Evolutionary conservation across 352 stramenopile genomes (phyloP).

Genomic region (Pythium chondricola): DNA sequence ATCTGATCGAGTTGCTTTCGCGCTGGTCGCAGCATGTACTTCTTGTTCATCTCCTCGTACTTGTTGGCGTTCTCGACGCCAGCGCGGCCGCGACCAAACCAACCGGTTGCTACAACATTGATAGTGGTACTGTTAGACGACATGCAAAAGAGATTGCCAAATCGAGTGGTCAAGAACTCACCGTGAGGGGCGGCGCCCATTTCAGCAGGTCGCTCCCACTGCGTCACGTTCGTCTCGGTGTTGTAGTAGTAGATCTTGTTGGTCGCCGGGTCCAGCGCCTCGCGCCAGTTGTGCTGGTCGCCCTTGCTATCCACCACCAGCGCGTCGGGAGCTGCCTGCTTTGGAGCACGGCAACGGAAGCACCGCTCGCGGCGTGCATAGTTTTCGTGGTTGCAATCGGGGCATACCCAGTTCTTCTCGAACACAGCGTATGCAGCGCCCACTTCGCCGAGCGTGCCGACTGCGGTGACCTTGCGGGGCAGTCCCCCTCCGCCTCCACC

Average conservation of each 20-base stretch:
- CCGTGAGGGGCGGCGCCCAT: slow-evolving; percentile 87
- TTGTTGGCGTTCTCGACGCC: slow-evolving; percentile 57
- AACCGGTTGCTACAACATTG: slow-evolving; percentile 64
- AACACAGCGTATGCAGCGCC: slow-evolving; percentile 86
- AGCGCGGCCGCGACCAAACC: slow-evolving; percentile 89
- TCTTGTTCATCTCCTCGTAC: slow-evolving; percentile 82
- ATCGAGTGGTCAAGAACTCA: slow-evolving; percentile 8
- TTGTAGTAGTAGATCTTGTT: slow-evolving; percentile 95
- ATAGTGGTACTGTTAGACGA: too few relatives aligned
- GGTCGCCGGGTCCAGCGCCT: slow-evolving; percentile 86
- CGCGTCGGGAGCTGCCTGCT: slow-evolving; percentile 53
- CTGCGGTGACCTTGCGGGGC: slow-evolving; percentile 58
- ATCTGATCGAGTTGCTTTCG: slow-evolving; percentile 90
- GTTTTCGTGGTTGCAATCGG: slow-evolving; percentile 83
- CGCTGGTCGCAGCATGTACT: slow-evolving; percentile 79
- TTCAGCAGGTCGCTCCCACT: slow-evolving; percentile 87
- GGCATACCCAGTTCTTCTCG: slow-evolving; percentile 87
- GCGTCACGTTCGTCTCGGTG: slow-evolving; percentile 72
- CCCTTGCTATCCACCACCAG: slow-evolving; percentile 47
- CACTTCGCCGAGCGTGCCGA: slow-evolving; percentile 78
- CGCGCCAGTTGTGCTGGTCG: slow-evolving; percentile 72
- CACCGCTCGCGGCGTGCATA: slow-evolving; percentile 73
- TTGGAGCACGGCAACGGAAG: slow-evolving; percentile 73
- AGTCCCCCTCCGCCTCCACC: slow-evolving; percentile 15
- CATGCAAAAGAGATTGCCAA: too few relatives aligned